Evolutionary conservation across 805 yeast species (phyloP).

Genomic region (Vanderwaltozyma yarrowii): DNA sequence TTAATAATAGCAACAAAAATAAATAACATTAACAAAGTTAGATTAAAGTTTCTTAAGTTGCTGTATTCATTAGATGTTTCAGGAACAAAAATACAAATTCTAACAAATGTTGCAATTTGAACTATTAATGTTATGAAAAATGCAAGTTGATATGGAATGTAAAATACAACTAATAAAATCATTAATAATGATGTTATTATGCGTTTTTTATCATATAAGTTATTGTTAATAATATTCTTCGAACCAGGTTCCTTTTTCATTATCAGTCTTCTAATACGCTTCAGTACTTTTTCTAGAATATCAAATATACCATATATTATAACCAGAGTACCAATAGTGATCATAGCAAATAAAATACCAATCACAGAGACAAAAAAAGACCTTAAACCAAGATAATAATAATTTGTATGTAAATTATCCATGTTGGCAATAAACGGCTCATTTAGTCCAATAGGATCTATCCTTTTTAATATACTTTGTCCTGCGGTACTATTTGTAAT

Average conservation of each 20-base stretch:
- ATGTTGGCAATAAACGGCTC: constrained; percentile 34
- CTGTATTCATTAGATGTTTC: constrained; percentile 6
- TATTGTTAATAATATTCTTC: neutral
- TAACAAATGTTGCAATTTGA: constrained; percentile 46
- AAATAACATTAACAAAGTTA: constrained; percentile 57
- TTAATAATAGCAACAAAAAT: constrained; percentile 72
- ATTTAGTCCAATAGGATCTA: constrained; percentile 47
- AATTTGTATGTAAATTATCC: constrained; percentile 35
- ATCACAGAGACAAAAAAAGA: constrained; percentile 45
- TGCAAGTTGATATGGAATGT: constrained; percentile 76
- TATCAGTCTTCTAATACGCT: neutral
- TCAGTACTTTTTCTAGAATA: constrained; percentile 2
- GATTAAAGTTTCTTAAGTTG: constrained; percentile 45
- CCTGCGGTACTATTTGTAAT: constrained; percentile 26
- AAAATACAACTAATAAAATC: constrained; percentile 41
- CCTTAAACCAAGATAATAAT: constrained; percentile 59
- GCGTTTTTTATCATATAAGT: constrained; percentile 18
- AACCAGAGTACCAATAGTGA: constrained; percentile 16
- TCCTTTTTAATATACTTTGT: constrained; percentile 31
- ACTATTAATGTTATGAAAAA: constrained; percentile 48
- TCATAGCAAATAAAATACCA: constrained; percentile 42
- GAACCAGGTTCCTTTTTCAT: neutral
- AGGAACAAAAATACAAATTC: constrained; percentile 13
- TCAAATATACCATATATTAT: constrained; percentile 3
- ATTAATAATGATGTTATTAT: constrained; percentile 30